These are phyloP conservation scores for Silybum marianum DNA, from an alignment of 129 eudicot species.

Conservation along the genomic window DNA sequence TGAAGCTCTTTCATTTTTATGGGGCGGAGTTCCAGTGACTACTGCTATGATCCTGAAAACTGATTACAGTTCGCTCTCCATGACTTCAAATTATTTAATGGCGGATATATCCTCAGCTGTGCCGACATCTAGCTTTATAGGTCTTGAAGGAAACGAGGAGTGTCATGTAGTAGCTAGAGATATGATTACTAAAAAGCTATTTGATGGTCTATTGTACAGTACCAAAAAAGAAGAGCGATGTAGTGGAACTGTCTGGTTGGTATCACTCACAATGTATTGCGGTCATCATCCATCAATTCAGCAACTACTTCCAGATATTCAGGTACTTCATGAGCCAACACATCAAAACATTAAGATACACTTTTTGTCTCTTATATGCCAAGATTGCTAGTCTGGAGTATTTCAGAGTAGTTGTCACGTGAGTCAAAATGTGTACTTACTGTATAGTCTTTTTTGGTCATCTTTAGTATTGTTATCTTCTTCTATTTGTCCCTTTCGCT, in stretches of 20 bases:
- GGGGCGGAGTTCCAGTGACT: slow-evolving; percentile 99
- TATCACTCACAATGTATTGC: slow-evolving; percentile 87
- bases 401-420: neutral
- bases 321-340: slow-evolving; percentile 49
- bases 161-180: slow-evolving; percentile 63
- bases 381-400: neutral
- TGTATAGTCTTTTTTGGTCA: neutral
- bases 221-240: slow-evolving; percentile 92
- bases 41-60: slow-evolving; percentile 75
- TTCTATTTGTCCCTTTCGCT: neutral
- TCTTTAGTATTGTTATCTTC: neutral
- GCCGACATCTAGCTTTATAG: slow-evolving; percentile 37
- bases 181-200: slow-evolving; percentile 78
- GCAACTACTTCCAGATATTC: slow-evolving; percentile 90
- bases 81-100: slow-evolving; percentile 78
- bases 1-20: slow-evolving; percentile 89
- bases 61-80: slow-evolving; percentile 83
- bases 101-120: slow-evolving; percentile 64
- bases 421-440: neutral
- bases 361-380: neutral
- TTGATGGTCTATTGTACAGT: slow-evolving; percentile 83
- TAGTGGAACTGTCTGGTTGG: slow-evolving; percentile 93
- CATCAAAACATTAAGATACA: neutral
- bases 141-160: slow-evolving; percentile 49
- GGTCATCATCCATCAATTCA: slow-evolving; percentile 83